phyloP scores from a whole-genome alignment of 139 green algal species.

The Haematococcus sp. region DNA sequence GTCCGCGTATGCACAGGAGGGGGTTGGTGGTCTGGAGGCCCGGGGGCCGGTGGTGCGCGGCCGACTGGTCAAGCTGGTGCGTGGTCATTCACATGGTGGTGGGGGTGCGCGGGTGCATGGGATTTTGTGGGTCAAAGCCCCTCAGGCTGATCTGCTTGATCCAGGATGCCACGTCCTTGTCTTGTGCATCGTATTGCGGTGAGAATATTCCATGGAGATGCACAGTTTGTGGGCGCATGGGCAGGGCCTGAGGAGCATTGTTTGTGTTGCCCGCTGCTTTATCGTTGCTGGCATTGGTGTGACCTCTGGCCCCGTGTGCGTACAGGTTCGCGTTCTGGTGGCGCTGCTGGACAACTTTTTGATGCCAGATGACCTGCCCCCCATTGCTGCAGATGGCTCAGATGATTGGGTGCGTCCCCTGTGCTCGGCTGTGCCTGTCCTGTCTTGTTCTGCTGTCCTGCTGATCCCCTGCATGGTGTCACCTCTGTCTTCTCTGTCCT shows the following conservation, averaged over 20 bases:
- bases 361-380: slow-evolving; percentile 51
- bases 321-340: slow-evolving; percentile 24
- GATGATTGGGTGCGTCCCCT: slow-evolving; percentile 17
- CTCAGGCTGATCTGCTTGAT: no score
- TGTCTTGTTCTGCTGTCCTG: no score
- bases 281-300: not conserved
- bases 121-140: no score
- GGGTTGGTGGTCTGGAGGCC: not conserved
- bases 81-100: not conserved
- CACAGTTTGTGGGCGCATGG: no score
- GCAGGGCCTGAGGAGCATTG: no score
- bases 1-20: slow-evolving; percentile 14
- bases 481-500: no score
- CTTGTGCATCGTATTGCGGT: no score
- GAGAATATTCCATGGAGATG: no score
- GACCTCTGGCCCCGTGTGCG: no score
- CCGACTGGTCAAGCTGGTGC: slow-evolving; percentile 10
- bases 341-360: slow-evolving; percentile 48
- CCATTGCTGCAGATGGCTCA: slow-evolving; percentile 11
- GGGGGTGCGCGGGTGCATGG: not conserved
- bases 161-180: no score
- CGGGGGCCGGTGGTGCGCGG: not conserved
- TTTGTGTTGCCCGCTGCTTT: slow-evolving; percentile 2
- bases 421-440: no score
- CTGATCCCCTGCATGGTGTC: no score